Percentiles rank a stretch among this genome's conserved stretches.
phyloP scores from a whole-genome alignment of 768 basidiomycete species.

The Polyporus arcularius region DNA sequence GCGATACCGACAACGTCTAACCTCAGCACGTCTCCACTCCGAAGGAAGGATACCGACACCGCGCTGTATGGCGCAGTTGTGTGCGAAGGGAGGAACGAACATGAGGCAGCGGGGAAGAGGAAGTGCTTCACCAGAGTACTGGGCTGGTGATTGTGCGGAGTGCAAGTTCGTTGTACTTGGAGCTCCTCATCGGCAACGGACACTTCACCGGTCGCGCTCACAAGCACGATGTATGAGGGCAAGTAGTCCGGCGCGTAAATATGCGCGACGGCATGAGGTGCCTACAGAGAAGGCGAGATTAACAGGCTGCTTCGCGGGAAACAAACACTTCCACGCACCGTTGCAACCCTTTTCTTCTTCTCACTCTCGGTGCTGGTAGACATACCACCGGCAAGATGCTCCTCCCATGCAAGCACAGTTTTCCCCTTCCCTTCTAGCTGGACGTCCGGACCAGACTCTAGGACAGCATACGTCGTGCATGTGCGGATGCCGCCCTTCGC shows the following conservation, averaged over 20 bases:
- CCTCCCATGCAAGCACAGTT: constrained; percentile 65
- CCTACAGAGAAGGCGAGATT: constrained; percentile 33
- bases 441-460: constrained; percentile 50
- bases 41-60: constrained; percentile 13
- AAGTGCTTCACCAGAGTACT: constrained; percentile 27
- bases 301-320: background rate
- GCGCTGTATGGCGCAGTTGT: constrained; percentile 13
- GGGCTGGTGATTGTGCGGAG: constrained; percentile 14
- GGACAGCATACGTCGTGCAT: constrained; percentile 57
- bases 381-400: constrained; percentile 37
- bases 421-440: constrained; percentile 42
- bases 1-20: constrained; percentile 14
- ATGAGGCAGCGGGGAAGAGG: constrained; percentile 27
- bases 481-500: constrained; percentile 33
- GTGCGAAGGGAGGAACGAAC: constrained; percentile 18
- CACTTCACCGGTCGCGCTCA: constrained; percentile 36
- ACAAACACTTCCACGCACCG: constrained; percentile 41
- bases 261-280: constrained; percentile 42
- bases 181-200: constrained; percentile 34
- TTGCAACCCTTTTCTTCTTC: constrained; percentile 41
- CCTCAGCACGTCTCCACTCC: constrained; percentile 2
- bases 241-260: constrained; percentile 36
- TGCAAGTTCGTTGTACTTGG: constrained; percentile 23
- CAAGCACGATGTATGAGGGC: constrained; percentile 31
- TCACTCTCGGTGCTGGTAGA: constrained; percentile 27